Evolutionary conservation across 2,329 filamentous ascomycete species (phyloP), one percentile per base, ranked within the genome.

Genomic region (Alternaria triticimaculans): DNA sequence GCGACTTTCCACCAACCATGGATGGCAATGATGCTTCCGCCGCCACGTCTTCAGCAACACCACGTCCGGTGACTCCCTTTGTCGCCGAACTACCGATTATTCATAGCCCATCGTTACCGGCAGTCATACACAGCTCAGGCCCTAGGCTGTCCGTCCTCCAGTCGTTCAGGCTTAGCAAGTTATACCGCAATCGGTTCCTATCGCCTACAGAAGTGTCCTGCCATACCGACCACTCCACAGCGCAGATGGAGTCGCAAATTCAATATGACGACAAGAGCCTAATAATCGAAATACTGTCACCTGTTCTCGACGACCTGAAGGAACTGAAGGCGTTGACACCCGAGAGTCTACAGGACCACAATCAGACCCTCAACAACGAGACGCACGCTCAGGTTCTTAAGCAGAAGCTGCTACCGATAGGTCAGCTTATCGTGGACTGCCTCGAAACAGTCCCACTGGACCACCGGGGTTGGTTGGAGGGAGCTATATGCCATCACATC

Each of bases 401-500:
- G 25, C 49, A 58, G 8, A 62, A 67, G 7, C 20, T 76, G 11
- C 9, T 69, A 3, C 67, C 67, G 0, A 64, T 76, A 20, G 73
- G 66, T 1, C 46, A 56, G 14, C 63, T 50, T 14, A 67, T 75
- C n/a, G 12, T 66, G 6, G 3, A 37, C 1, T 8, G 58, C 11
- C 20, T 69, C 9, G 30, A 53, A 7, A 20, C 33, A 0, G 11
- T 61, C 10, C 21, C 55, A 12, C 54, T 58, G 23, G 55, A 55
- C 12, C 25, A 14, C 5, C 43, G 60, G 12, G 64, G 65, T 10
- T 15, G 3, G 3, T 41, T 61, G 18, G 72, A 75, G 46, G 14
- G 70, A 37, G 30, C 60, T 30, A 50, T 72, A 9, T 74, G 69
- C 45, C 64, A 49, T 7, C 46, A 68, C 20, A 68, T 73, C 23